These are phyloP conservation scores for Russula vinacea DNA, from an alignment of 768 basidiomycete genomes.

Conservation along the genomic window DNA sequence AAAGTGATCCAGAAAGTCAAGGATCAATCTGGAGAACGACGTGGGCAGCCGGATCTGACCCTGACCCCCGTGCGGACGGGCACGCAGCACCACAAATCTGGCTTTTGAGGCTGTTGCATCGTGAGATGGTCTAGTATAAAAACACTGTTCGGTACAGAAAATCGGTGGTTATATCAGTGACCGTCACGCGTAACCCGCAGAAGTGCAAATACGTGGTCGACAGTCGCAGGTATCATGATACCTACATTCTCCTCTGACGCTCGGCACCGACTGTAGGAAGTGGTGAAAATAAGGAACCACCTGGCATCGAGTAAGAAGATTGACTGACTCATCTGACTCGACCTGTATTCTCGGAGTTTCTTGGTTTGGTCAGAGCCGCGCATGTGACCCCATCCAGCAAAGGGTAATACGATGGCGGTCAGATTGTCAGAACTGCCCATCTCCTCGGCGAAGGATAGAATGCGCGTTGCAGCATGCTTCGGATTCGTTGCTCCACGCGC, in stretches of 20 bases:
- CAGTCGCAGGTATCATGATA: background rate
- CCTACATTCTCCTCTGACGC: constrained; percentile 63
- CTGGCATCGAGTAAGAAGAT: background rate
- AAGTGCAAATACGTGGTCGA: background rate
- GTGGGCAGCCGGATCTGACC: constrained; percentile 95
- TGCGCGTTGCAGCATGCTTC: constrained; percentile 73
- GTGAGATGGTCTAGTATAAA: background rate
- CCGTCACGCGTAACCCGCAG: background rate
- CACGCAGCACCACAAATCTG: constrained; percentile 79
- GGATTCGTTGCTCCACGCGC: constrained; percentile 70
- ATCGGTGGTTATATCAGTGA: background rate
- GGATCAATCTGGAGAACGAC: constrained; percentile 66
- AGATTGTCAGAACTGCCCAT: constrained; percentile 88
- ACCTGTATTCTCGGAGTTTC: constrained; percentile 77
- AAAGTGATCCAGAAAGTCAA: constrained; percentile 84
- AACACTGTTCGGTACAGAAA: background rate
- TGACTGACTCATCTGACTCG: constrained; percentile 38
- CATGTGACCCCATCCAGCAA: constrained; percentile 87
- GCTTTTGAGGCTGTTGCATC: background rate
- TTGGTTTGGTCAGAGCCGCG: constrained; percentile 78
- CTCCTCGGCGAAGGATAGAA: constrained; percentile 84
- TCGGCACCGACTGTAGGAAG: constrained; percentile 54
- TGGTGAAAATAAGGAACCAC: background rate
- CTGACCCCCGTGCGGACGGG: constrained; percentile 85
- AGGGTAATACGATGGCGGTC: constrained; percentile 85